Percentiles rank a stretch among this genome's conserved stretches.
phyloP scores from a whole-genome alignment of 2,329 filamentous ascomycete species.

The Raffaelea arxii region DNA sequence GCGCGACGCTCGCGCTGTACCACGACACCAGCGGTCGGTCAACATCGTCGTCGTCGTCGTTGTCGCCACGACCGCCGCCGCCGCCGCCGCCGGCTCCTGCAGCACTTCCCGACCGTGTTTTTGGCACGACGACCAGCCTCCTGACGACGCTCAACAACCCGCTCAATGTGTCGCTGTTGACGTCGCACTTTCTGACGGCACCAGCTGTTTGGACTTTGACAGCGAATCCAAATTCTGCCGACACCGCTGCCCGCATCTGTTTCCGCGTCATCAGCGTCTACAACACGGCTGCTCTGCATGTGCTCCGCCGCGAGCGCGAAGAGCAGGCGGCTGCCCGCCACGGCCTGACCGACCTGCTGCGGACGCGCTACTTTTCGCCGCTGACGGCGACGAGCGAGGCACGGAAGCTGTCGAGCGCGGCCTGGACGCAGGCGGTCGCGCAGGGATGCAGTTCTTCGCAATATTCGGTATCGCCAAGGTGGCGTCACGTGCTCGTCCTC shows the following conservation, averaged over 20 bases:
- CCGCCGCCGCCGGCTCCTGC: too few species aligned
- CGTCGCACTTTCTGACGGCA: conserved; percentile 60
- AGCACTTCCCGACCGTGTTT: conserved; percentile 34
- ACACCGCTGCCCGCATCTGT: conserved; percentile 29
- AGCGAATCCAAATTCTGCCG: neutral
- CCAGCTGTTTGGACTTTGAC: conserved; percentile 56
- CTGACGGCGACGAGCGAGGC: neutral
- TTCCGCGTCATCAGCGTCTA: conserved; percentile 61
- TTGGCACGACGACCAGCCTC: conserved; percentile 58
- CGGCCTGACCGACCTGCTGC: conserved; percentile 6
- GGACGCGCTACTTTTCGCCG: neutral
- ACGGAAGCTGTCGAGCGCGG: conserved; percentile 33
- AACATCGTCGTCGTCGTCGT: conserved; percentile 12
- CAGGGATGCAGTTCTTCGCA: conserved; percentile 47
- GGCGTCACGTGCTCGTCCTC: conserved; percentile 77
- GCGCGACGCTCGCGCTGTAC: conserved; percentile 52
- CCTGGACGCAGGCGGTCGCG: conserved; percentile 47
- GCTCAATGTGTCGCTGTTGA: conserved; percentile 63
- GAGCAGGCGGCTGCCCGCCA: conserved; percentile 23
- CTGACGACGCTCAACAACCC: conserved; percentile 64
- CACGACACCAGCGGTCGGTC: conserved; percentile 38
- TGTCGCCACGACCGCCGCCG: too few species aligned
- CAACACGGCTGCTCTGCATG: conserved; percentile 53
- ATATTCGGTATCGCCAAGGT: conserved; percentile 60
- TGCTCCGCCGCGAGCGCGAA: conserved; percentile 38